Evolutionary conservation across 805 yeast species (phyloP).

Genomic region (Saturnispora gosingensis): DNA sequence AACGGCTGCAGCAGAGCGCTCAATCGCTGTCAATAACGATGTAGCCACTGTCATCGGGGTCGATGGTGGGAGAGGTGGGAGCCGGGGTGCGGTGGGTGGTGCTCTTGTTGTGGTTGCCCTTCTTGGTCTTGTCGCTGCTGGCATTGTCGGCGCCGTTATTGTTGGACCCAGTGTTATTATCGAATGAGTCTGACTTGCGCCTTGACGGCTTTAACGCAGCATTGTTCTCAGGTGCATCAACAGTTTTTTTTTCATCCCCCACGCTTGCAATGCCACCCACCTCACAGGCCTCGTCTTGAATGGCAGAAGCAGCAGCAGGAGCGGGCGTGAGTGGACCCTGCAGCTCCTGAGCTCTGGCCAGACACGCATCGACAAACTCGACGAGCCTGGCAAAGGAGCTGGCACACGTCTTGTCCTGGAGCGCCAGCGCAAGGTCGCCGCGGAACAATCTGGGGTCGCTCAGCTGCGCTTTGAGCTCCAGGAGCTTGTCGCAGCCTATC

Average conservation of each 20-base stretch:
- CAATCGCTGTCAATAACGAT: conserved; percentile 10
- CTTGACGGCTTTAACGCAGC: neutral
- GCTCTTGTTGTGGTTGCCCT: conserved; percentile 3
- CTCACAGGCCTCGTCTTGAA: neutral
- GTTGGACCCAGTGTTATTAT: neutral
- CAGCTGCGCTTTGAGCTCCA: conserved; percentile 17
- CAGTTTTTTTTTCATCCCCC: neutral
- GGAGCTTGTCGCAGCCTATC: conserved; percentile 15
- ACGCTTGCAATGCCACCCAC: neutral
- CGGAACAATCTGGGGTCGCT: conserved; percentile 19
- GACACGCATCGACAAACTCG: conserved; percentile 19
- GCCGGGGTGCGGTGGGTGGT: neutral
- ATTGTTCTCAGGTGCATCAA: neutral
- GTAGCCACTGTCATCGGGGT: conserved; percentile 10
- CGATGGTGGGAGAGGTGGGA: neutral
- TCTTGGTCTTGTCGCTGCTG: neutral
- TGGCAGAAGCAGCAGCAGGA: neutral
- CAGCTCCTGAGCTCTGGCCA: conserved; percentile 10
- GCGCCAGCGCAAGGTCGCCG: conserved; percentile 20
- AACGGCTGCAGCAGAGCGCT: neutral
- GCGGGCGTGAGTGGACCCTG: conserved; percentile 4
- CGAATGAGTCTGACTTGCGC: neutral
- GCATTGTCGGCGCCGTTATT: no score
- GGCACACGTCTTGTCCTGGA: conserved; percentile 9
- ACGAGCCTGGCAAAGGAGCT: conserved; percentile 2